Percentiles rank a stretch among this genome's conserved stretches.
phyloP scores from a whole-genome alignment of 768 basidiomycete genomes.

The Hygrocybe punicea region DNA sequence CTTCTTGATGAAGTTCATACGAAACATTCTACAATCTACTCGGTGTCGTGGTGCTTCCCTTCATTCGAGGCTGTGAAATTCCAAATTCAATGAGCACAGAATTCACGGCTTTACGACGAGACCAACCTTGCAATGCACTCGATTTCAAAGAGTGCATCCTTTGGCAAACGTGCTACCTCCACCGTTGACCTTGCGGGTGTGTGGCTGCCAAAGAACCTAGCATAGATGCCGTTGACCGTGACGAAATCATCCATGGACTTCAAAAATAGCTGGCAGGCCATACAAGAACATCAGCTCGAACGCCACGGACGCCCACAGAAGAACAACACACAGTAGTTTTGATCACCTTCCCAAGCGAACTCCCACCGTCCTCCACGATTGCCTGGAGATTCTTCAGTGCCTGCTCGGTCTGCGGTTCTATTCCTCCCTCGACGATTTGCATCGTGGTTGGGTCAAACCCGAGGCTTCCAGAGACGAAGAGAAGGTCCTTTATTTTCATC shows the following conservation, averaged over 20 bases:
- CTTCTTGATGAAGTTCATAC: no score
- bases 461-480: slow-evolving; percentile 90
- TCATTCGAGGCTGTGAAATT: neutral
- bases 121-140: slow-evolving; percentile 80
- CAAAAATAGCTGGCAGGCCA: slow-evolving; percentile 73
- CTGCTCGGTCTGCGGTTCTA: slow-evolving; percentile 79
- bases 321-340: slow-evolving; percentile 77
- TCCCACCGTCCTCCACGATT: slow-evolving; percentile 79
- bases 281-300: neutral
- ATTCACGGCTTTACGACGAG: neutral
- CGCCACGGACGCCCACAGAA: no score
- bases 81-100: neutral
- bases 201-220: slow-evolving; percentile 80
- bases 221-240: slow-evolving; percentile 78
- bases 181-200: slow-evolving; percentile 93
- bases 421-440: slow-evolving; percentile 67
- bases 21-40: no score
- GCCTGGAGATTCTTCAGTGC: slow-evolving; percentile 82
- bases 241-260: slow-evolving; percentile 91
- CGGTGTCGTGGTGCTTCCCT: neutral
- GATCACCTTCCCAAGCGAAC: slow-evolving; percentile 73
- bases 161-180: slow-evolving; percentile 84
- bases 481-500: slow-evolving; percentile 74
- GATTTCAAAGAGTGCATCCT: slow-evolving; percentile 88
- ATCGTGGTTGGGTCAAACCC: slow-evolving; percentile 72